Conservation (phyloP, 139 green algal species). For the Micromonas commoda region DNA sequence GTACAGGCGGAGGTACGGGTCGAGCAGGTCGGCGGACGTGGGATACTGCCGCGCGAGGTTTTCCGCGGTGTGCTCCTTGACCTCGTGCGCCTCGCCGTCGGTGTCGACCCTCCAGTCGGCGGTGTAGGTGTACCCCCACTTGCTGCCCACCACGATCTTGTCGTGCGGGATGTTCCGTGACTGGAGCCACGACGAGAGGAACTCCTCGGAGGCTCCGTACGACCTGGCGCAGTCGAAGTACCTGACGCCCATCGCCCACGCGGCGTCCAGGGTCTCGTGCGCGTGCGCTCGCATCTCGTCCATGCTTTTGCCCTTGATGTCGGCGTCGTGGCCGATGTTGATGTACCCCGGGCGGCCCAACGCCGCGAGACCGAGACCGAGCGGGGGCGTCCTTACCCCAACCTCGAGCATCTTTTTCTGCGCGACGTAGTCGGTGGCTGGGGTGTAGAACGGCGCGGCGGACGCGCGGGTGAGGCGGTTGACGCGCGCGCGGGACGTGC, state of each 20-base stretch:
- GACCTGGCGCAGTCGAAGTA: constrained; percentile 46
- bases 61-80: constrained; percentile 52
- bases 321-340: constrained; percentile 46
- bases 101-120: constrained; percentile 42
- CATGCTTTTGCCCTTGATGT: constrained; percentile 37
- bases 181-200: constrained; percentile 45
- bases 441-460: no score
- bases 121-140: constrained; percentile 53
- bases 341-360: constrained; percentile 54
- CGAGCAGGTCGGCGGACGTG: constrained; percentile 36
- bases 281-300: constrained; percentile 46
- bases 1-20: constrained; percentile 43
- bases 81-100: constrained; percentile 47
- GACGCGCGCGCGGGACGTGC: no score
- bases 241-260: constrained; percentile 30
- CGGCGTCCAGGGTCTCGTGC: constrained; percentile 41
- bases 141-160: constrained; percentile 38
- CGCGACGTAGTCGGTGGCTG: no score
- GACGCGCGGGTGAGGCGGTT: no score
- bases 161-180: constrained; percentile 12
- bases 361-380: constrained; percentile 51
- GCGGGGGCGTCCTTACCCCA: constrained; percentile 15
- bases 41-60: constrained; percentile 42
- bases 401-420: background rate
- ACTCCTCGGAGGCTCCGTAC: constrained; percentile 51